Conservation (phyloP, 2,329 filamentous ascomycete genomes). For the Talaromyces sp. region DNA sequence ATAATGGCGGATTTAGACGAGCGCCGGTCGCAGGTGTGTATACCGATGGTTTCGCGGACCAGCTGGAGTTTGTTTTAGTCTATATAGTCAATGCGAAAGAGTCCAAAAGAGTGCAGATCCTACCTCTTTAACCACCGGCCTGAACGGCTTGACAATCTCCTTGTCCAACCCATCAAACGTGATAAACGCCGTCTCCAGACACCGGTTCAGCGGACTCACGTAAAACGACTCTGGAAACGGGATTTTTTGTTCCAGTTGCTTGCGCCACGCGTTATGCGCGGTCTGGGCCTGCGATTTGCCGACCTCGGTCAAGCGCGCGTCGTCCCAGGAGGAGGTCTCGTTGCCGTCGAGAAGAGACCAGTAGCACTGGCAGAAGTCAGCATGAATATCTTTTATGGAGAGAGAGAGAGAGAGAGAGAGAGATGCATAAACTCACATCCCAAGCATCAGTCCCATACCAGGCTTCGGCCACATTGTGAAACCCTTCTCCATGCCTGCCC, state of each 20-base stretch:
- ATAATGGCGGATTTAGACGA: constrained; percentile 45
- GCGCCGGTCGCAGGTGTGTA: constrained; percentile 58
- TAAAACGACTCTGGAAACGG: constrained; percentile 53
- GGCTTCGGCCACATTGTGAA: constrained; percentile 56
- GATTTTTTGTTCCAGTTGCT: constrained; percentile 44
- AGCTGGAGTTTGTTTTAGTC: constrained; percentile 28
- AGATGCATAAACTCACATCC: constrained; percentile 46
- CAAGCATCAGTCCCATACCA: constrained; percentile 55
- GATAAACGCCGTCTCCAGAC: constrained; percentile 51
- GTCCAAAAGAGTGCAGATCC: no score
- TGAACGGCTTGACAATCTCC: constrained; percentile 43
- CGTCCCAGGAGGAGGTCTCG: constrained; percentile 49
- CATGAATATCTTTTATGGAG: not conserved
- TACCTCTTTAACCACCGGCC: constrained; percentile 52
- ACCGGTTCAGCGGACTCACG: constrained; percentile 54
- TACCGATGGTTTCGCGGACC: constrained; percentile 54
- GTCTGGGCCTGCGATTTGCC: constrained; percentile 49
- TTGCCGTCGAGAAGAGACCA: constrained; percentile 57
- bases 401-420: no score
- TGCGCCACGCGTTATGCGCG: constrained; percentile 43
- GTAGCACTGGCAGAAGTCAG: constrained; percentile 40
- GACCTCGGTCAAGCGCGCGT: constrained; percentile 51
- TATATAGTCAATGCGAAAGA: no score
- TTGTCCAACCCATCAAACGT: constrained; percentile 48
- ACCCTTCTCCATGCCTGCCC: constrained; percentile 57